phyloP scores from a whole-genome alignment of 306 rosid genomes.

The Phaseolus lunatus region DNA sequence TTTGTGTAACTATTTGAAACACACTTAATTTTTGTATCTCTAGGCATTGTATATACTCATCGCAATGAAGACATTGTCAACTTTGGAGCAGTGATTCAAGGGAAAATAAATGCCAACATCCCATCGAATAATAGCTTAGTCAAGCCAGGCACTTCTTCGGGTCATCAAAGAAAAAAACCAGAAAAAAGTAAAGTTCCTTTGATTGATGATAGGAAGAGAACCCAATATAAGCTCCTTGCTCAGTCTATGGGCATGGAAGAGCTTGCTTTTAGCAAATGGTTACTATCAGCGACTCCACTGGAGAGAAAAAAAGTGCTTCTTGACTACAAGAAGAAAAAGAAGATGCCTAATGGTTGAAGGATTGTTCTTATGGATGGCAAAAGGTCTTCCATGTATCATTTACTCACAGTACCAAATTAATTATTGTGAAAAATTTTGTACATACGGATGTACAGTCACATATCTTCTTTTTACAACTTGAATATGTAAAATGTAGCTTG shows the following conservation, averaged over 20 bases:
- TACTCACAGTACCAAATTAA: not conserved
- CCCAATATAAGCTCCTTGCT: conserved; percentile 69
- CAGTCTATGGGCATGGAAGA: conserved; percentile 68
- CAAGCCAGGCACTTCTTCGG: conserved; percentile 42
- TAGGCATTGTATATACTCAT: conserved; percentile 85
- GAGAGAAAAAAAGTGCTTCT: conserved; percentile 71
- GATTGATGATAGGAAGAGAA: conserved; percentile 61
- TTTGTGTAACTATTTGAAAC: too few species aligned
- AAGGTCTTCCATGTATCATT: conserved; percentile 6
- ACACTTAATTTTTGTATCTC: conserved; percentile 1
- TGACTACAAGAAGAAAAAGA: conserved; percentile 70
- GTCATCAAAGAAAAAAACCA: conserved; percentile 45
- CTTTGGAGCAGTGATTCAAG: conserved; percentile 56
- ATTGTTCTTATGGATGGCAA: conserved; percentile 27
- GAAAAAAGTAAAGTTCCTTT: conserved; percentile 49
- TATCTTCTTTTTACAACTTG: conserved; percentile 13
- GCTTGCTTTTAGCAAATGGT: conserved; percentile 85
- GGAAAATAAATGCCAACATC: conserved; percentile 37
- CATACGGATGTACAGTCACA: conserved; percentile 25
- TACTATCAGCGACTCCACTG: conserved; percentile 68
- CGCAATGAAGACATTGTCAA: conserved; percentile 86
- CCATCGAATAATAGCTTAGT: conserved; percentile 43
- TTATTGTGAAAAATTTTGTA: conserved; percentile 28
- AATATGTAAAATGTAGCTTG: not conserved
- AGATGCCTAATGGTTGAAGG: conserved; percentile 51